These are phyloP conservation scores for Neospermospora avenae DNA, from an alignment of 2,329 filamentous ascomycete species.

Conservation along the genomic window DNA sequence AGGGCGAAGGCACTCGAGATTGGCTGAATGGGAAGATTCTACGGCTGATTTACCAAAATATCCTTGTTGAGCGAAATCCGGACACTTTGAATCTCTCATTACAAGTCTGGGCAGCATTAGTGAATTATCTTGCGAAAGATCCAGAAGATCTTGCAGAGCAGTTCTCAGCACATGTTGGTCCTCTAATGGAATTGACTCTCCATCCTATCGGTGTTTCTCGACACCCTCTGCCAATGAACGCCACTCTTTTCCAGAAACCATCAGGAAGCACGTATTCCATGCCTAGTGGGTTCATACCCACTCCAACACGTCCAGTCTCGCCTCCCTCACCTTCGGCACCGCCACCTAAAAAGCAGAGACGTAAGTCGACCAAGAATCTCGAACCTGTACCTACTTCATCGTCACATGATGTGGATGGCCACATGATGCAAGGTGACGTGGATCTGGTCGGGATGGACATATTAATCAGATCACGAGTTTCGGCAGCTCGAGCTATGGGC, in stretches of 20 bases:
- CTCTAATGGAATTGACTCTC: slow-evolving; percentile 80
- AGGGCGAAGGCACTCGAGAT: slow-evolving; percentile 72
- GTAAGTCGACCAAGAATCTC: slow-evolving; percentile 81
- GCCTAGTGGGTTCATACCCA: slow-evolving; percentile 42
- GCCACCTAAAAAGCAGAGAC: slow-evolving; percentile 69
- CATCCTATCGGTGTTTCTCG: slow-evolving; percentile 91
- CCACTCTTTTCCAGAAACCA: slow-evolving; percentile 83
- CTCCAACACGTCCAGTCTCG: slow-evolving; percentile 42
- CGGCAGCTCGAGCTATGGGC: slow-evolving; percentile 81
- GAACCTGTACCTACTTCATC: slow-evolving; percentile 59
- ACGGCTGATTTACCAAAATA: slow-evolving; percentile 88
- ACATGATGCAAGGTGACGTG: slow-evolving; percentile 96
- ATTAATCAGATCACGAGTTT: slow-evolving; percentile 85
- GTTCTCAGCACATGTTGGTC: slow-evolving; percentile 70
- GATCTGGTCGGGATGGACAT: slow-evolving; percentile 89
- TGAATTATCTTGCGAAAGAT: slow-evolving; percentile 62
- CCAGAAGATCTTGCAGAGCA: slow-evolving; percentile 66
- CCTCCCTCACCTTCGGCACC: slow-evolving; percentile 52
- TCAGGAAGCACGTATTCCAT: slow-evolving; percentile 80
- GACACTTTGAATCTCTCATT: slow-evolving; percentile 78
- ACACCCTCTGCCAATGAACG: slow-evolving; percentile 89
- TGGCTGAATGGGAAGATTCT: slow-evolving; percentile 92
- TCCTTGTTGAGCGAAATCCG: slow-evolving; percentile 87
- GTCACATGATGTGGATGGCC: slow-evolving; percentile 94
- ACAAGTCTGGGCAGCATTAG: slow-evolving; percentile 80